Evolutionary conservation across 225 moss, liverwort and hornwort genomes (phyloP).

Genomic region (Climacium dendroides): DNA sequence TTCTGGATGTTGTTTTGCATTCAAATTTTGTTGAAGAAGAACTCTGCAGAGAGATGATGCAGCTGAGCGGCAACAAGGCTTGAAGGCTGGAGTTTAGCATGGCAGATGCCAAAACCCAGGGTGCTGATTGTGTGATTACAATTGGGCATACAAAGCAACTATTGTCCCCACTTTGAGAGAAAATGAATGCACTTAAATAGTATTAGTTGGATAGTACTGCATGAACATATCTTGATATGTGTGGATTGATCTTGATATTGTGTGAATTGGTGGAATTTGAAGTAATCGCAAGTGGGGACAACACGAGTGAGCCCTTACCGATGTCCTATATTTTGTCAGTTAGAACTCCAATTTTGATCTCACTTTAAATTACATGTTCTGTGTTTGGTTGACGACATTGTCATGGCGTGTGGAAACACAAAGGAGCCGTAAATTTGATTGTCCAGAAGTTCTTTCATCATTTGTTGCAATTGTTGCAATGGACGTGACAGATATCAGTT

Average conservation of each 20-base stretch:
- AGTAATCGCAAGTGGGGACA: not conserved
- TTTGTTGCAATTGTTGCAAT: not conserved
- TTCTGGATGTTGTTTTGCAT: not conserved
- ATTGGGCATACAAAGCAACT: constrained; percentile 91
- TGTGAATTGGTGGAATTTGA: not conserved
- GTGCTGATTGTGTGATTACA: constrained; percentile 85
- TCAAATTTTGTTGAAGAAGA: not conserved
- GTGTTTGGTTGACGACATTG: constrained; percentile 50
- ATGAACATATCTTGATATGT: not conserved
- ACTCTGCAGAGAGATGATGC: constrained; percentile 87
- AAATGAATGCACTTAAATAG: no score
- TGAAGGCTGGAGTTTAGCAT: constrained; percentile 89
- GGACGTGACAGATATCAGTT: not conserved
- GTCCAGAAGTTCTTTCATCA: not conserved
- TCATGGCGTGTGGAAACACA: constrained; percentile 71
- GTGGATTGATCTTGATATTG: not conserved
- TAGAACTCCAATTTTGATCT: not conserved
- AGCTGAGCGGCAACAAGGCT: constrained; percentile 92
- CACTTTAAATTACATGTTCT: not conserved
- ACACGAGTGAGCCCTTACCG: not conserved
- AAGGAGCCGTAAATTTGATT: not conserved
- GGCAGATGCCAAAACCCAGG: constrained; percentile 70
- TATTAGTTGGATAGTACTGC: not conserved
- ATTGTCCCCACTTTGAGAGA: not conserved
- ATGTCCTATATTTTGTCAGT: not conserved